These are phyloP conservation scores for Gnaphalium uliginosum DNA, from an alignment of 129 eudicot genomes.

Conservation along the genomic window DNA sequence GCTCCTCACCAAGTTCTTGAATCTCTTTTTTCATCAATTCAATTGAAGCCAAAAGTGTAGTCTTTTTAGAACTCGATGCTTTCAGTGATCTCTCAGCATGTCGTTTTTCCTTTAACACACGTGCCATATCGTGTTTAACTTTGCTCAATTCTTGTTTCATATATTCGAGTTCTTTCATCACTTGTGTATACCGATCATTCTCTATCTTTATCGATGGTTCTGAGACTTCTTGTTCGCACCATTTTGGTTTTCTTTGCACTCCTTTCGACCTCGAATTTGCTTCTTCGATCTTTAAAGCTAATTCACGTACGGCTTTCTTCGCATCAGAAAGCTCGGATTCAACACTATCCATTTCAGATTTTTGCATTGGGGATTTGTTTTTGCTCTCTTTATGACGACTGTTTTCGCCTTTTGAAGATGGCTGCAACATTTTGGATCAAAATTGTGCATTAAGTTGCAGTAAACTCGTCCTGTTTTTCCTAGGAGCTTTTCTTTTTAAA, in stretches of 20 bases:
- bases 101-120: constrained; percentile 51
- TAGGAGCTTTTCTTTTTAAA: not conserved
- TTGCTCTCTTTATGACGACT: constrained; percentile 38
- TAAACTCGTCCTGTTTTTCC: not conserved
- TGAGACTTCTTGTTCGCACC: constrained; percentile 28
- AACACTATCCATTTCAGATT: constrained; percentile 44
- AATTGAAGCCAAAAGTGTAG: constrained; percentile 32
- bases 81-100: constrained; percentile 66
- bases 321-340: constrained; percentile 60
- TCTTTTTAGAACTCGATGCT: constrained; percentile 40
- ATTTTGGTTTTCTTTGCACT: constrained; percentile 36
- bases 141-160: constrained; percentile 55
- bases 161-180: constrained; percentile 50
- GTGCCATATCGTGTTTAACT: constrained; percentile 61
- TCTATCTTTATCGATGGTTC: constrained; percentile 24
- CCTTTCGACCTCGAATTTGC: constrained; percentile 48
- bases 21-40: constrained; percentile 57
- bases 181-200: constrained; percentile 35
- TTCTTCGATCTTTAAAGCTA: constrained; percentile 57
- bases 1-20: constrained; percentile 63
- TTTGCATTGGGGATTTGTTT: constrained; percentile 41
- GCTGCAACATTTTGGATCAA: constrained; percentile 9
- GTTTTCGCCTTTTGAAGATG: constrained; percentile 31
- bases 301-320: constrained; percentile 51
- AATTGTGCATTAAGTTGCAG: not conserved